A percentile compares a stretch with the other conserved stretches of the same genome.
Conservation (phyloP, 352 stramenopile species). For the Pythium apleroticum region DNA sequence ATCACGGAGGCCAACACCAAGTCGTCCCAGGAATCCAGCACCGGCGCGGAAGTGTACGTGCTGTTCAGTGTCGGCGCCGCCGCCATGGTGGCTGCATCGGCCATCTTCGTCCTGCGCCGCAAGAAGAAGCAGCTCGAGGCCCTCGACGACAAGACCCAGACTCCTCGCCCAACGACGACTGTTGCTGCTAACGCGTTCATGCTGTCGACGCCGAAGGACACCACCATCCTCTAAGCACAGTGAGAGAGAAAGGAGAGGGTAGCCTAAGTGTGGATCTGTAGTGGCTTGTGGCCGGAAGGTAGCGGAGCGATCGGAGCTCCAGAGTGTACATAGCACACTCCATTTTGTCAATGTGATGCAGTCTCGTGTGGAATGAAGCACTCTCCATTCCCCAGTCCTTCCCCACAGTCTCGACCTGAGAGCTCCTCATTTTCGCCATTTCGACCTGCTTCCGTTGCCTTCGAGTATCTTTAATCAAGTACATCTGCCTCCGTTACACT, state of each 20-base stretch:
- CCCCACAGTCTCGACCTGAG: too few relatives aligned
- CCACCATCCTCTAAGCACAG: slow-evolving; percentile 44
- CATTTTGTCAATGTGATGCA: slow-evolving; percentile 2
- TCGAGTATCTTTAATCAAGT: neutral
- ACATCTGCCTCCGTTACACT: too few relatives aligned
- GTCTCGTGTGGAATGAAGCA: neutral
- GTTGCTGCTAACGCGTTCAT: slow-evolving; percentile 30
- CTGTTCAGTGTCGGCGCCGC: slow-evolving; percentile 34
- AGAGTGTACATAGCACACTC: neutral
- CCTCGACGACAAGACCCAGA: slow-evolving; percentile 65
- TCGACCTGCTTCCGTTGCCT: neutral
- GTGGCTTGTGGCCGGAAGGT: neutral
- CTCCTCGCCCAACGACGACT: slow-evolving; percentile 32
- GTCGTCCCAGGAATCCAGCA: slow-evolving; percentile 1
- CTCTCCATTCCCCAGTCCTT: too few relatives aligned
- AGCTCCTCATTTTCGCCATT: neutral
- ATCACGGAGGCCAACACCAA: slow-evolving; percentile 35
- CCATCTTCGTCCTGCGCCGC: slow-evolving; percentile 63
- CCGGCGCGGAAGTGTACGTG: slow-evolving; percentile 36
- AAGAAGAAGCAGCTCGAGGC: slow-evolving; percentile 66
- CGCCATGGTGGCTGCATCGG: slow-evolving; percentile 44
- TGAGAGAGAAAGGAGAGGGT: neutral
- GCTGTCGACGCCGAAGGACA: slow-evolving; percentile 51
- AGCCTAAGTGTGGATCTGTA: neutral
- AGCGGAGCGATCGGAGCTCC: slow-evolving; percentile 5